These are phyloP conservation scores for Penicillium digitatum DNA, from an alignment of 2,329 filamentous ascomycete genomes.

Conservation along the genomic window DNA sequence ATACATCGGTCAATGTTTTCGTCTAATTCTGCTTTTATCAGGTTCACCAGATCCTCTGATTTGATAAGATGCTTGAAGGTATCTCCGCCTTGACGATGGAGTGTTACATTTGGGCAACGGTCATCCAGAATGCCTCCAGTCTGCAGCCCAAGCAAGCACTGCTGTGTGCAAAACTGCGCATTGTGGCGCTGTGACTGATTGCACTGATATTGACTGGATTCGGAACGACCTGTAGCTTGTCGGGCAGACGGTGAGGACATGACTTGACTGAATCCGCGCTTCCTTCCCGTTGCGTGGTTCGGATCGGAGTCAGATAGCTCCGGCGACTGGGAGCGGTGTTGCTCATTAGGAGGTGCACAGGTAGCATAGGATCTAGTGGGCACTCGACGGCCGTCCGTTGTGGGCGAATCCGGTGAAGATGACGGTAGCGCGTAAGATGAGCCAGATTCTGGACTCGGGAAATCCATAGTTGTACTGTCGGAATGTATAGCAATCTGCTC, in stretches of 20 bases:
- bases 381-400: slow-evolving; percentile 2
- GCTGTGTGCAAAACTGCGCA: slow-evolving; percentile 22
- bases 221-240: no score
- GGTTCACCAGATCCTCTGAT: no score
- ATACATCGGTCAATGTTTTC: slow-evolving; percentile 24
- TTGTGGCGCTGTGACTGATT: neutral
- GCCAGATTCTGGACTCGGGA: slow-evolving; percentile 5
- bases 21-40: slow-evolving; percentile 26
- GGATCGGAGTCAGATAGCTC: slow-evolving; percentile 17
- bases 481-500: slow-evolving; percentile 9
- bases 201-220: no score
- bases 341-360: slow-evolving; percentile 12
- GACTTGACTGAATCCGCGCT: slow-evolving; percentile 25
- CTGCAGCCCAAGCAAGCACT: slow-evolving; percentile 27
- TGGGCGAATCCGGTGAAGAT: slow-evolving; percentile 10
- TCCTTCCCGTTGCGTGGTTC: slow-evolving; percentile 21
- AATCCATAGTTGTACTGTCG: slow-evolving; percentile 10
- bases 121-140: no score
- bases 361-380: slow-evolving; percentile 14
- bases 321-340: neutral
- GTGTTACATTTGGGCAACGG: no score
- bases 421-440: slow-evolving; percentile 18
- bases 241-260: slow-evolving; percentile 16
- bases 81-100: no score
- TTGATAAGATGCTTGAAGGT: no score